These are phyloP conservation scores for Candida rishiriensis DNA, from an alignment of 805 yeast species.

Conservation along the genomic window DNA sequence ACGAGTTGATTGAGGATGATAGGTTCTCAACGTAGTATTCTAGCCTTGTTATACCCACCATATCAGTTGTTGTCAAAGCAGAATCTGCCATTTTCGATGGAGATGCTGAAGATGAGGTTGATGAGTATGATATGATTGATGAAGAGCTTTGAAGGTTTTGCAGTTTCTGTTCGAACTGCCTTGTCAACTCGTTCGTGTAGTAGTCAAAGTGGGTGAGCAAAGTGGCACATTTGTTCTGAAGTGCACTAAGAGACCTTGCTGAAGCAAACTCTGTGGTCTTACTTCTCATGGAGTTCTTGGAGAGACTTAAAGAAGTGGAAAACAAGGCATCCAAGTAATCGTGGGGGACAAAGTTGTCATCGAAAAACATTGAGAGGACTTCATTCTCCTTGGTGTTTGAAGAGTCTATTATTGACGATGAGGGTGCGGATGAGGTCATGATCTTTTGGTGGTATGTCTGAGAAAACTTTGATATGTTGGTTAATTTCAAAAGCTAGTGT, in stretches of 20 bases:
- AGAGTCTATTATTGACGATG: not conserved
- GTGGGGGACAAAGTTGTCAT: conserved; percentile 59
- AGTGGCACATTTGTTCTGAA: conserved; percentile 46
- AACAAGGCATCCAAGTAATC: conserved; percentile 62
- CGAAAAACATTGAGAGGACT: conserved; percentile 63
- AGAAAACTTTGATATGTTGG: not conserved
- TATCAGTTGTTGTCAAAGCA: not conserved
- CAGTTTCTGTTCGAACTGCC: conserved; percentile 48
- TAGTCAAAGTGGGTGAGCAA: conserved; percentile 58
- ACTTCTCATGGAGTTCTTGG: conserved; percentile 10
- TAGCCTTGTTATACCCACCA: conserved; percentile 48
- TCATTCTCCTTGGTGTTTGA: conserved; percentile 28
- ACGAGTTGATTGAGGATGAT: conserved; percentile 51
- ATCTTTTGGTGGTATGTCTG: not conserved
- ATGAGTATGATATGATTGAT: conserved; percentile 42
- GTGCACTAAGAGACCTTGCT: conserved; percentile 30
- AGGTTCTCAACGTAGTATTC: conserved; percentile 64
- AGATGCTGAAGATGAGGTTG: not conserved
- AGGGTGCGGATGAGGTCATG: not conserved
- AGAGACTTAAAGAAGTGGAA: conserved; percentile 32
- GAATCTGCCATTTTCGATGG: not conserved
- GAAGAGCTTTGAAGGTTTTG: conserved; percentile 44
- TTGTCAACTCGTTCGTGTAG: conserved; percentile 54
- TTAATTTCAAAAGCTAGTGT: no score
- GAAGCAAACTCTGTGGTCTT: conserved; percentile 30